Percentiles rank a stretch among this genome's conserved stretches.
These are phyloP conservation scores for Linderniella brevidens DNA, from an alignment of 257 asterid species.

Conservation along the genomic window DNA sequence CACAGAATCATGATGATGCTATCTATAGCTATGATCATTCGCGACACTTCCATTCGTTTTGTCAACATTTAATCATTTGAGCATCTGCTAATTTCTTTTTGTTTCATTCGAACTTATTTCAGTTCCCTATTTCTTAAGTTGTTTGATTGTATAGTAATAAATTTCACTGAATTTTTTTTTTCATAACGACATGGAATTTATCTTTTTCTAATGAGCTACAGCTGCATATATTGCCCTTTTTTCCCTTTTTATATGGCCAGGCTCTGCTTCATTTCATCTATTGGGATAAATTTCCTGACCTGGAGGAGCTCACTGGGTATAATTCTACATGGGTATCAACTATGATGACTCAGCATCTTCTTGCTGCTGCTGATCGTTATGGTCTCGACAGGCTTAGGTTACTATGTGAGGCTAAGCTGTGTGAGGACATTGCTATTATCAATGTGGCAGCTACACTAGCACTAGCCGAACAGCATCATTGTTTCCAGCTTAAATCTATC, in stretches of 20 bases:
- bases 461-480: conserved; percentile 58
- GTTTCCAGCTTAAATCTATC: conserved; percentile 45
- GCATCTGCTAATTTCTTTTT: no score
- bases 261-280: conserved; percentile 48
- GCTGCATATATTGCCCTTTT: background rate
- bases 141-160: no score
- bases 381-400: conserved; percentile 48
- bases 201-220: no score
- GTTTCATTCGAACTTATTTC: no score
- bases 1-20: no score
- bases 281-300: conserved; percentile 42
- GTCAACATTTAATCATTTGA: no score
- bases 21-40: no score
- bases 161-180: no score
- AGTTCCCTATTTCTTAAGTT: no score
- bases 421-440: conserved; percentile 42
- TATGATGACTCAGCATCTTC: conserved; percentile 55
- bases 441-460: conserved; percentile 60
- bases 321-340: conserved; percentile 43
- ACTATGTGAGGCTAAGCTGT: conserved; percentile 41
- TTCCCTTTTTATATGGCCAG: conserved; percentile 12
- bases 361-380: conserved; percentile 58
- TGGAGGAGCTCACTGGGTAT: conserved; percentile 47
- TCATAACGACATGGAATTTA: no score
- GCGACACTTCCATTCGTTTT: no score